Percentiles rank a stretch among this genome's conserved stretches.
Evolutionary conservation across 176 grass and related monocot genomes (phyloP).

Genomic region (Triticum turgidum): DNA sequence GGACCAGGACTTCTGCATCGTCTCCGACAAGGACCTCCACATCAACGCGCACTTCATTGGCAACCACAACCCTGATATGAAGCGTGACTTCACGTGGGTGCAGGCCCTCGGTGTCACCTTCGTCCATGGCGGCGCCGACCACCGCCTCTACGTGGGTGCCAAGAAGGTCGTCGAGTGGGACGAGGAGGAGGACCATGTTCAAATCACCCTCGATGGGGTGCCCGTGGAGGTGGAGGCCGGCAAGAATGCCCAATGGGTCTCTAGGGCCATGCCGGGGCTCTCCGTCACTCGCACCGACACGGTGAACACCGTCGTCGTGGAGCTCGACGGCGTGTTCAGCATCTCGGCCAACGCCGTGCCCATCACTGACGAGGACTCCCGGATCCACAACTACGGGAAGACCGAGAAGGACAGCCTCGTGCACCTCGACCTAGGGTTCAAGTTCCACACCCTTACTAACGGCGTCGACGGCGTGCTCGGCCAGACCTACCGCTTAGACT

Average conservation of each 20-base stretch:
- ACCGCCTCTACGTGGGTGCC: slow-evolving; percentile 61
- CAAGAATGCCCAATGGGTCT: slow-evolving; percentile 33
- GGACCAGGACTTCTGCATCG: slow-evolving; percentile 51
- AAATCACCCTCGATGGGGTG: slow-evolving; percentile 38
- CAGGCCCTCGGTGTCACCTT: slow-evolving; percentile 44
- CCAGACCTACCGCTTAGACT: slow-evolving; percentile 17
- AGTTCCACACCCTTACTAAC: slow-evolving; percentile 46
- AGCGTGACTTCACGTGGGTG: slow-evolving; percentile 54
- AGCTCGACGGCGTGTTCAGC: slow-evolving; percentile 47
- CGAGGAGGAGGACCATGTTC: slow-evolving; percentile 54
- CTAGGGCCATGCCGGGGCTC: background rate
- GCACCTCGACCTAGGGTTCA: slow-evolving; percentile 69
- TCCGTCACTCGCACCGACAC: slow-evolving; percentile 21
- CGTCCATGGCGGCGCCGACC: background rate
- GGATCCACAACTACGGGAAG: slow-evolving; percentile 59
- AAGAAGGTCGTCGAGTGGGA: slow-evolving; percentile 44
- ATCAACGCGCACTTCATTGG: slow-evolving; percentile 79
- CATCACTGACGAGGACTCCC: slow-evolving; percentile 55
- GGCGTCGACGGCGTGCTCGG: slow-evolving; percentile 42
- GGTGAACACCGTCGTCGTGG: slow-evolving; percentile 41
- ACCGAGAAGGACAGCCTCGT: slow-evolving; percentile 38
- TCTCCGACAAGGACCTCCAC: slow-evolving; percentile 56
- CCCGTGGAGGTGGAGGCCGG: slow-evolving; percentile 33
- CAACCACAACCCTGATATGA: slow-evolving; percentile 47
- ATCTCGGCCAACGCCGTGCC: slow-evolving; percentile 61